Percentiles rank a stretch among this genome's conserved stretches.
Conservation (phyloP, 129 eudicot genomes). For the Cynara cardunculus region DNA sequence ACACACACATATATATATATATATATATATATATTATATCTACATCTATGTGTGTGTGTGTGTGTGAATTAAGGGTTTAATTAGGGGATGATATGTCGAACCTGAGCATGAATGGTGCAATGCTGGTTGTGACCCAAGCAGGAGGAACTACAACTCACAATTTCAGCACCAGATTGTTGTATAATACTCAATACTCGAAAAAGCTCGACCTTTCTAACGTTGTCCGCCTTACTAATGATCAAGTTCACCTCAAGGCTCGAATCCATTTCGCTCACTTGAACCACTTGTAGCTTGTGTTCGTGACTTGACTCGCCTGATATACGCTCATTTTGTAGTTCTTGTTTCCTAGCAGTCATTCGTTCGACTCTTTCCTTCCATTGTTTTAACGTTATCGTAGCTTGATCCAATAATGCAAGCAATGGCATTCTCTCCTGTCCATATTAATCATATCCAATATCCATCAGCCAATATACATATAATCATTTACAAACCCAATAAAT, state of each 20-base stretch:
- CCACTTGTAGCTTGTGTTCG: not conserved
- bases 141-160: not conserved
- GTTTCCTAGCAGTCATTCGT: not conserved
- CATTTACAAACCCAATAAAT: not conserved
- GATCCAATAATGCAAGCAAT: slow-evolving; percentile 1
- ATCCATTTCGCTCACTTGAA: slow-evolving; percentile 12
- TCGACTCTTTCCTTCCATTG: not conserved
- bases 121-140: not conserved
- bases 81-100: not conserved
- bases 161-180: not conserved
- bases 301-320: not conserved
- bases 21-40: too few species aligned
- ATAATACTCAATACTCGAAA: not conserved
- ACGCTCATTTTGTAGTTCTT: not conserved
- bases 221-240: not conserved
- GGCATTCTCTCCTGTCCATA: not conserved
- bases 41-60: too few species aligned
- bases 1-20: too few species aligned
- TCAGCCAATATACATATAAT: not conserved
- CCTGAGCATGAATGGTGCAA: slow-evolving; percentile 16
- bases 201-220: not conserved
- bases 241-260: slow-evolving; percentile 14
- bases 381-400: not conserved
- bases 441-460: not conserved
- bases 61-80: not conserved